Evolutionary conservation across 2,329 filamentous ascomycete species (phyloP).

Genomic region (Ceratocystis lukuohia): DNA sequence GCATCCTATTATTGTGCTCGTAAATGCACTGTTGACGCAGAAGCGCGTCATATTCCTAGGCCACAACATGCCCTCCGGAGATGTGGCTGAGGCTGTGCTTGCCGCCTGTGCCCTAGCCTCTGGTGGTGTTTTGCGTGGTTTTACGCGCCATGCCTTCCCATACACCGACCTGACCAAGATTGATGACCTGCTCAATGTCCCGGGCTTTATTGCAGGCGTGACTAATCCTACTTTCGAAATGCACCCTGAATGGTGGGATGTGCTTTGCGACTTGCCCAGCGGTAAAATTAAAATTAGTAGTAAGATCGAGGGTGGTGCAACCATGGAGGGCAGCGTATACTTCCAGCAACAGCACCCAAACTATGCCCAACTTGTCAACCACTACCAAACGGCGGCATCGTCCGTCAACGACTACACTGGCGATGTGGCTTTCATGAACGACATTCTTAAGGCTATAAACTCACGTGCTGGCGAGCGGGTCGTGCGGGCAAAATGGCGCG

Average conservation of each 20-base stretch:
- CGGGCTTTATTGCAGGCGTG: conserved; percentile 93
- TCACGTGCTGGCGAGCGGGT: conserved; percentile 80
- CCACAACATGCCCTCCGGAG: conserved; percentile 85
- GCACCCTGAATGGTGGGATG: conserved; percentile 96
- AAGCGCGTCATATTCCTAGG: conserved; percentile 94
- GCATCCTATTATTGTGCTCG: conserved; percentile 86
- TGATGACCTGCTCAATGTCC: conserved; percentile 87
- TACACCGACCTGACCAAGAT: conserved; percentile 98
- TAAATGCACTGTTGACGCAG: conserved; percentile 89
- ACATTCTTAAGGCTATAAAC: conserved; percentile 69
- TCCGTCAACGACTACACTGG: conserved; percentile 58
- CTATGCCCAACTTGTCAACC: conserved; percentile 35
- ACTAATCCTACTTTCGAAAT: conserved; percentile 94
- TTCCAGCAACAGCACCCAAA: conserved; percentile 69
- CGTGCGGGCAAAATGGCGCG: conserved; percentile 81
- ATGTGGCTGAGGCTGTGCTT: conserved; percentile 94
- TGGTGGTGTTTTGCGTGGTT: conserved; percentile 81
- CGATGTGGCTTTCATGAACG: conserved; percentile 77
- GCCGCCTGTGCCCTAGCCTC: conserved; percentile 92
- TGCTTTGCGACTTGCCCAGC: conserved; percentile 82
- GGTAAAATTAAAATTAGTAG: conserved; percentile 91
- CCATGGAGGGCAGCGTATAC: conserved; percentile 73
- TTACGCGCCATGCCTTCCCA: conserved; percentile 90
- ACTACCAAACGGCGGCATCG: conserved; percentile 29
- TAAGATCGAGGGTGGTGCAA: conserved; percentile 64